Percentiles rank a stretch among this genome's conserved stretches.
Evolutionary conservation across 495 filamentous ascomycete species (phyloP).

Genomic region (Trichoderma erinaceum): DNA sequence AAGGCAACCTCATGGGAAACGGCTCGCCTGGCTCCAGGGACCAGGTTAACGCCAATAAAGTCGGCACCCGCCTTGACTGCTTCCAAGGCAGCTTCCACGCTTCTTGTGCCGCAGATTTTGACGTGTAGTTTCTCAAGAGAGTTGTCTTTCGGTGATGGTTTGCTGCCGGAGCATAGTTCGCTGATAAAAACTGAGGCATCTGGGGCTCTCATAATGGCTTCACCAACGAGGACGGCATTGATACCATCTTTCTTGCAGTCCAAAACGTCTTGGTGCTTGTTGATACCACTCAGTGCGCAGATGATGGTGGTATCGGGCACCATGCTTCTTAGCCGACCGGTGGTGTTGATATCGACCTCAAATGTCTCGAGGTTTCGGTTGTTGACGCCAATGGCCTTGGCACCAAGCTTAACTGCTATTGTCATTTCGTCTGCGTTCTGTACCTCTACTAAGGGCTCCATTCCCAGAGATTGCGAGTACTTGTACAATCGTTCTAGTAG

Average conservation of each 20-base stretch:
- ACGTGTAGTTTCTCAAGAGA: conserved; percentile 52
- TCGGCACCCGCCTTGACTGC: conserved; percentile 88
- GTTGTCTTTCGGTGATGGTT: conserved; percentile 25
- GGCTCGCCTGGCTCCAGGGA: conserved; percentile 68
- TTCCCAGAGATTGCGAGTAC: conserved; percentile 84
- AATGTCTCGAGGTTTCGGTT: conserved; percentile 95
- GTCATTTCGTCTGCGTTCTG: conserved; percentile 92
- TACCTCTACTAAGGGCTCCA: conserved; percentile 97
- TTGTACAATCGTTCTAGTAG: conserved; percentile 74
- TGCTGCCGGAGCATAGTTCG: conserved; percentile 61
- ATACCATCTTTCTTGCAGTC: conserved; percentile 84
- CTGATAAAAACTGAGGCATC: conserved; percentile 70
- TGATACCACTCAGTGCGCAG: conserved; percentile 91
- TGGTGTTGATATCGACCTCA: conserved; percentile 92
- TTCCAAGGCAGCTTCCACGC: conserved; percentile 67
- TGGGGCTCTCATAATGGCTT: conserved; percentile 90
- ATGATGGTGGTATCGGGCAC: conserved; percentile 83
- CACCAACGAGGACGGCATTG: conserved; percentile 87
- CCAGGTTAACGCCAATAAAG: conserved; percentile 86
- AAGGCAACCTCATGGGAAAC: conserved; percentile 71
- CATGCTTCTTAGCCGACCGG: conserved; percentile 78
- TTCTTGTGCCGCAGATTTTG: conserved; percentile 95
- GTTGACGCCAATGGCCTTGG: conserved; percentile 96
- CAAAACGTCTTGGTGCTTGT: conserved; percentile 81
- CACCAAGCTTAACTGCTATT: conserved; percentile 74